A percentile compares a stretch with the other conserved stretches of the same genome.
These are phyloP conservation scores for Gracilaria vermiculophylla DNA, from an alignment of 23 red algal species.

Conservation along the genomic window DNA sequence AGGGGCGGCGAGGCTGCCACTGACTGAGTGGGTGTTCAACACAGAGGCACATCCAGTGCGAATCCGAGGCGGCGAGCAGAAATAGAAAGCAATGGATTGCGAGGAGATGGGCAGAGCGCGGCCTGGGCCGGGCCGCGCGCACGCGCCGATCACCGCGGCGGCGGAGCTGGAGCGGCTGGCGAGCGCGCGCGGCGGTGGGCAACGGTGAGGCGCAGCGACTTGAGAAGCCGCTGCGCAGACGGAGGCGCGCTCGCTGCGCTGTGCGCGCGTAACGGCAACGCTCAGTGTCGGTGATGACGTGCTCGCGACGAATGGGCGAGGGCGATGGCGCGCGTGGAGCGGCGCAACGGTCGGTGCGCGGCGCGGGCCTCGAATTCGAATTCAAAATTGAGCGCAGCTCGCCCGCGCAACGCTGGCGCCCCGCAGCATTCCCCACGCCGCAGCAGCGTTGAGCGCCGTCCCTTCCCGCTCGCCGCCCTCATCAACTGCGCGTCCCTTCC, in stretches of 20 bases:
- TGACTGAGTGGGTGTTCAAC: constrained; percentile 73
- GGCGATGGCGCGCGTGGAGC: not conserved
- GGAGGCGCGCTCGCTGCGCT: no score
- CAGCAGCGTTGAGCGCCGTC: not conserved
- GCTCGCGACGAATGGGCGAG: not conserved
- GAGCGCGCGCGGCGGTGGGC: no score
- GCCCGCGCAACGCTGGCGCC: no score
- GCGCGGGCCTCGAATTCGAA: not conserved
- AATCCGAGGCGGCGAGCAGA: not conserved
- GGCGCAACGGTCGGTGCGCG: not conserved
- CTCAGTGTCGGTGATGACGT: not conserved
- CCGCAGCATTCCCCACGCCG: no score
- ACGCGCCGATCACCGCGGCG: no score
- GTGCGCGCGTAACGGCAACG: not conserved
- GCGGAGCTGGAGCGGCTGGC: no score
- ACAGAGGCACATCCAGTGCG: constrained; percentile 81
- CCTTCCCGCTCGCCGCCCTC: not conserved
- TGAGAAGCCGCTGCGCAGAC: no score
- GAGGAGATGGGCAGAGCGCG: not conserved
- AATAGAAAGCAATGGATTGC: not conserved
- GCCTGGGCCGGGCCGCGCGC: not conserved
- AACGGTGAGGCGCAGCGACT: no score
- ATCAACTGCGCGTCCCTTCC: not conserved
- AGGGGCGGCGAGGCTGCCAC: constrained; percentile 3
- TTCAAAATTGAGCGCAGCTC: not conserved